Evolutionary conservation across 768 basidiomycete genomes (phyloP).

Genomic region (Strobilomyces confusus): DNA sequence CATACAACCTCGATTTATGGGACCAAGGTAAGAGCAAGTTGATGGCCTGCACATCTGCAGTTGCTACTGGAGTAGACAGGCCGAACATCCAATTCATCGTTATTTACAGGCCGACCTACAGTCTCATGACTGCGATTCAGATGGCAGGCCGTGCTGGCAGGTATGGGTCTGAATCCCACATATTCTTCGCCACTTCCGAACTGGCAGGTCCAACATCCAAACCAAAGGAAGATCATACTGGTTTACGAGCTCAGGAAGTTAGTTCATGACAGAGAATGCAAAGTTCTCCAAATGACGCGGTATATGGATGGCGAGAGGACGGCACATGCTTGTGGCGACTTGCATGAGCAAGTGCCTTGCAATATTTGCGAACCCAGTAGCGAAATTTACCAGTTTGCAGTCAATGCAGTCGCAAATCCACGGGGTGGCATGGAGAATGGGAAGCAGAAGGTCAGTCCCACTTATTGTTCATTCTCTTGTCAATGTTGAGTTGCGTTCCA

Average conservation of each 20-base stretch:
- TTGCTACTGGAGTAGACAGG: slow-evolving; percentile 6
- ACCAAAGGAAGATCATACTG: not conserved
- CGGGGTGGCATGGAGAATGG: too few relatives aligned
- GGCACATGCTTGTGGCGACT: not conserved
- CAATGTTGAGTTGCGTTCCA: not conserved
- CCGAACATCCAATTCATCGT: slow-evolving; percentile 1
- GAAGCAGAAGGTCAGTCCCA: not conserved
- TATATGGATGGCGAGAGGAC: not conserved
- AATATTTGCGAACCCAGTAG: slow-evolving; percentile 2
- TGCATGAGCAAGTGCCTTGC: not conserved
- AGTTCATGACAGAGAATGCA: not conserved
- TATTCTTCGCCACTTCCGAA: not conserved
- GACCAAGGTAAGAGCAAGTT: not conserved
- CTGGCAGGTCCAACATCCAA: not conserved
- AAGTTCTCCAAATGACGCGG: not conserved
- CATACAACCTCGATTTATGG: slow-evolving; percentile 2
- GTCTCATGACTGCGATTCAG: not conserved
- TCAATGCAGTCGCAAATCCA: not conserved
- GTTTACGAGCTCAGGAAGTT: not conserved
- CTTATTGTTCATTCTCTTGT: not conserved
- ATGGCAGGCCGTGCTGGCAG: slow-evolving; percentile 8
- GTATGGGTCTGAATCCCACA: slow-evolving; percentile 8
- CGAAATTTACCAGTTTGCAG: slow-evolving; percentile 1
- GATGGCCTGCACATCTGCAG: slow-evolving; percentile 7
- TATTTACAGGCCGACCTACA: not conserved